A percentile compares a stretch with the other conserved stretches of the same genome.
Evolutionary conservation across 257 asterid species (phyloP).

Genomic region (Nicotiana tomentosiformis): DNA sequence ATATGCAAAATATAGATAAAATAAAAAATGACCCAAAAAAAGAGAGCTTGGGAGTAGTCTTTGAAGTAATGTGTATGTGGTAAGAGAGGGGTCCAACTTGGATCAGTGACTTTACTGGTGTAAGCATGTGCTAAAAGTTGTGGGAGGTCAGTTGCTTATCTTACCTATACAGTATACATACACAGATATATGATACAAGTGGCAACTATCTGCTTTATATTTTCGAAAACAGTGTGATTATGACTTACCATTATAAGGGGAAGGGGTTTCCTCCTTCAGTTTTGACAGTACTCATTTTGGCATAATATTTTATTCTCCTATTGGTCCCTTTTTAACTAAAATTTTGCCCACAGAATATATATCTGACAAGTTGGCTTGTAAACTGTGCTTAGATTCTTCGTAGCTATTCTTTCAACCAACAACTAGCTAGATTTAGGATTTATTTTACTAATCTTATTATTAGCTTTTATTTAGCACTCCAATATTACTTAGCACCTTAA

Average conservation of each 20-base stretch:
- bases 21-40: background rate
- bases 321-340: background rate
- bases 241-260: constrained; percentile 4
- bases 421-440: too few species aligned
- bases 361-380: background rate
- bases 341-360: too few species aligned
- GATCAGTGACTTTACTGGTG: constrained; percentile 13
- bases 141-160: constrained; percentile 15
- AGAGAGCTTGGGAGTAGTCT: background rate
- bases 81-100: constrained; percentile 2
- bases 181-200: background rate
- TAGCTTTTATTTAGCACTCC: too few species aligned
- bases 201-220: background rate
- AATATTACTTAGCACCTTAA: too few species aligned
- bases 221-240: constrained; percentile 18
- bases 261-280: background rate
- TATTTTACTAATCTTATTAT: too few species aligned
- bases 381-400: background rate
- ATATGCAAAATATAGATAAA: background rate
- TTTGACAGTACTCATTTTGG: background rate
- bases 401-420: too few species aligned
- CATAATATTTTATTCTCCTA: background rate
- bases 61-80: background rate
- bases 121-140: constrained; percentile 44
- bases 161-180: background rate